Conservation (phyloP, 495 filamentous ascomycete species). For the Glonium stellatum region DNA sequence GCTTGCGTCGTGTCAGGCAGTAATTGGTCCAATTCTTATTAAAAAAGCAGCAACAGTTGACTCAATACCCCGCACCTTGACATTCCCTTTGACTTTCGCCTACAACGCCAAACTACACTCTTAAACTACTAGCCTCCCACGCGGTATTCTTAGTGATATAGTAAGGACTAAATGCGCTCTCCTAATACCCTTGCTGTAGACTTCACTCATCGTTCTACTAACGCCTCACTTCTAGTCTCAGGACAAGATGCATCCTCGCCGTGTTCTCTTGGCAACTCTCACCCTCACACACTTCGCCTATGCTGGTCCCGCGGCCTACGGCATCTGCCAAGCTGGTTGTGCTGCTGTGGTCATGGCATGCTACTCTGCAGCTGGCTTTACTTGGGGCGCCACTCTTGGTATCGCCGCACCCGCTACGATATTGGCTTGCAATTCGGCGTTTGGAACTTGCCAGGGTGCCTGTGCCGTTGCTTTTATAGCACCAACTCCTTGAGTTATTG, state of each 20-base stretch:
- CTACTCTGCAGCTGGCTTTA: constrained; percentile 45
- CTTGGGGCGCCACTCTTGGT: constrained; percentile 42
- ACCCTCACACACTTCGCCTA: constrained; percentile 7
- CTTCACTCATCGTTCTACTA: no score
- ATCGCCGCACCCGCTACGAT: constrained; percentile 38
- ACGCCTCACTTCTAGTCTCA: no score
- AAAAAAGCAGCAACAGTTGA: no score
- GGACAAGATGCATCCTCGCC: neutral
- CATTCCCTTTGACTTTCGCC: no score
- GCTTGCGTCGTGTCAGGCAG: no score
- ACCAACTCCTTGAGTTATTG: constrained; percentile 28
- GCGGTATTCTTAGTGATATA: no score
- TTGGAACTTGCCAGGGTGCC: constrained; percentile 43
- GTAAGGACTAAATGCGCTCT: no score
- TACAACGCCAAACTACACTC: no score
- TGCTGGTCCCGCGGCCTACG: constrained; percentile 41
- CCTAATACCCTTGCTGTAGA: no score
- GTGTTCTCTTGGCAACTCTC: neutral
- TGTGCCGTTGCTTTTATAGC: constrained; percentile 39
- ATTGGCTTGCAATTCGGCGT: constrained; percentile 45
- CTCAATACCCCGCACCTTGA: no score
- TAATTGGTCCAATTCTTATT: no score
- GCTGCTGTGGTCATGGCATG: constrained; percentile 45
- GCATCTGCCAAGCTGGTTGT: constrained; percentile 48
- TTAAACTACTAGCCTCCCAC: no score